phyloP scores from a whole-genome alignment of 2,329 filamentous ascomycete genomes.

The Talaromyces sp. region DNA sequence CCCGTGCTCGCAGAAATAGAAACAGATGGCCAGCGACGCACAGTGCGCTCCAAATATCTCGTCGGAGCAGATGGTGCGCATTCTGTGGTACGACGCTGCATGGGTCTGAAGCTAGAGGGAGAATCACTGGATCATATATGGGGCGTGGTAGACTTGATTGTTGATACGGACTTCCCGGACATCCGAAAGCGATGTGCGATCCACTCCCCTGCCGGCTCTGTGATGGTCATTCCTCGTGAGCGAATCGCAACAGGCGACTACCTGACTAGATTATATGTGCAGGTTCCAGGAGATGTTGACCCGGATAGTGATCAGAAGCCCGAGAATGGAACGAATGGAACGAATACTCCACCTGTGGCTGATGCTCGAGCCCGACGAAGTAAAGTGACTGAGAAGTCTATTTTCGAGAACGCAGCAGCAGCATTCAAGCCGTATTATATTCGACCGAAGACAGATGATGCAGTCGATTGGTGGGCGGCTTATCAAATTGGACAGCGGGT shows the following conservation, averaged over 20 bases:
- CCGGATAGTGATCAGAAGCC: conserved; percentile 25
- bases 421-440: conserved; percentile 70
- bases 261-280: conserved; percentile 67
- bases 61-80: conserved; percentile 72
- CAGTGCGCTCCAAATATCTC: conserved; percentile 67
- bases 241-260: conserved; percentile 64
- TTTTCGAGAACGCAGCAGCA: conserved; percentile 66
- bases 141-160: conserved; percentile 75
- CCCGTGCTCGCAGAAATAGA: conserved; percentile 40
- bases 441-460: conserved; percentile 58
- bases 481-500: conserved; percentile 76
- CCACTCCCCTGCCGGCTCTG: conserved; percentile 72
- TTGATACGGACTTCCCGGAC: conserved; percentile 74
- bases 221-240: conserved; percentile 79
- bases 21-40: conserved; percentile 28
- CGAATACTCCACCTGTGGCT: conserved; percentile 62
- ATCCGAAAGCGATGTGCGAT: conserved; percentile 80
- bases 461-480: conserved; percentile 73
- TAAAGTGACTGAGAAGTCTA: conserved; percentile 64
- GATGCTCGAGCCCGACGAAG: conserved; percentile 64
- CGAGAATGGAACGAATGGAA: conserved; percentile 4
- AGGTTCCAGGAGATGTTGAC: conserved; percentile 39
- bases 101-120: conserved; percentile 58
- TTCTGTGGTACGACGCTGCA: conserved; percentile 65
- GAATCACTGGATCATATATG: conserved; percentile 73